These are phyloP conservation scores for Misopates orontium DNA, from an alignment of 257 asterid genomes.

Conservation along the genomic window DNA sequence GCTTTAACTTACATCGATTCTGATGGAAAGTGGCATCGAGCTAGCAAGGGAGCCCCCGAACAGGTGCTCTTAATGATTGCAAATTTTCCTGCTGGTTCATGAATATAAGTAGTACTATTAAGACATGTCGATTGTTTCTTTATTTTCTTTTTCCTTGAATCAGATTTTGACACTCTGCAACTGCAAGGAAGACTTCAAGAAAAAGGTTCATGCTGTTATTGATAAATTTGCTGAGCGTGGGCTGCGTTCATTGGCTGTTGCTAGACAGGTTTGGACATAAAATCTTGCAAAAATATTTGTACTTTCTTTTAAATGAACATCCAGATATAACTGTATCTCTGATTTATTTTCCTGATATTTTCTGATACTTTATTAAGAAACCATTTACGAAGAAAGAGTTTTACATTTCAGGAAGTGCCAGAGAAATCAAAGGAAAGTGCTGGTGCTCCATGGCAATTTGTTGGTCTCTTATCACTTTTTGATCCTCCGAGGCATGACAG, in stretches of 20 bases:
- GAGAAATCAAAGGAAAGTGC: constrained; percentile 21
- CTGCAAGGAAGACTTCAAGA: constrained; percentile 11
- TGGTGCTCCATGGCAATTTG: constrained; percentile 20
- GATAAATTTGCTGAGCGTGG: constrained; percentile 23
- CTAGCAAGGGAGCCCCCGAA: constrained; percentile 67
- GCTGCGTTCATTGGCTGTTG: constrained; percentile 19
- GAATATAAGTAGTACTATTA: not conserved
- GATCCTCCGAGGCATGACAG: constrained; percentile 22
- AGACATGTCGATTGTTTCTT: not conserved
- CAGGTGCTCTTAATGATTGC: constrained; percentile 33
- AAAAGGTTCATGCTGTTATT: constrained; percentile 14
- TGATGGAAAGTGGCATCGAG: constrained; percentile 56
- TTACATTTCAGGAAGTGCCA: constrained; percentile 10
- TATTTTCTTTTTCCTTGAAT: not conserved
- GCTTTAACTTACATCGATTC: constrained; percentile 54
- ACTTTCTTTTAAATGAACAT: too few species aligned
- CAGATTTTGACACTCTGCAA: constrained; percentile 24
- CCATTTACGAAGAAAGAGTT: not conserved
- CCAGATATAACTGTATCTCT: too few species aligned
- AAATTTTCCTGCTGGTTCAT: not conserved
- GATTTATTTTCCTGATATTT: too few species aligned
- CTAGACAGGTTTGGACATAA: constrained; percentile 3
- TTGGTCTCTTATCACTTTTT: constrained; percentile 18
- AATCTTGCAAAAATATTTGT: too few species aligned
- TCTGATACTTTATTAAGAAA: too few species aligned